Percentiles rank a stretch among this genome's conserved stretches.
Evolutionary conservation across 169 alveolate species (phyloP).

Genomic region (Amoebophrya sp.): DNA sequence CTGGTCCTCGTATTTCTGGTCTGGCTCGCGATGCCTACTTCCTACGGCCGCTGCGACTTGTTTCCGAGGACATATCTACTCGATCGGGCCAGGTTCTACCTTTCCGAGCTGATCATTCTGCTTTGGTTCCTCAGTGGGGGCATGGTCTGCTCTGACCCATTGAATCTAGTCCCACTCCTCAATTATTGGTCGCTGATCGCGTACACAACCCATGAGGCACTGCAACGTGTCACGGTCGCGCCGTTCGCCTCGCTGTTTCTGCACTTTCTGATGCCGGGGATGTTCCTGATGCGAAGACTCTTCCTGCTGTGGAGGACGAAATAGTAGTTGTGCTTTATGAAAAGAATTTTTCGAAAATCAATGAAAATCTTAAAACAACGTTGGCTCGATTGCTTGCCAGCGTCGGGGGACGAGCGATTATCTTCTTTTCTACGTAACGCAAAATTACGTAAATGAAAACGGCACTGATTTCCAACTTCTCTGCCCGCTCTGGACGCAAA

Average conservation of each 20-base stretch:
- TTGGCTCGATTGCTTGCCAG: too few relatives aligned
- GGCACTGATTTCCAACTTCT: too few relatives aligned
- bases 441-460: too few relatives aligned
- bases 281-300: neutral
- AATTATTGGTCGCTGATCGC: neutral
- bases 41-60: conserved; percentile 4
- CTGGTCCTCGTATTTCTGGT: neutral
- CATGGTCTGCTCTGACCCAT: neutral
- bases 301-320: too few relatives aligned
- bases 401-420: too few relatives aligned
- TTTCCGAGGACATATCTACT: neutral
- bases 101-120: neutral
- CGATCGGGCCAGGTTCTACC: neutral
- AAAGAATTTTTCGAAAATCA: too few relatives aligned
- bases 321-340: too few relatives aligned
- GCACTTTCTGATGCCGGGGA: neutral
- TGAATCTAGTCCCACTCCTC: neutral
- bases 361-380: too few relatives aligned
- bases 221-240: neutral
- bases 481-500: too few relatives aligned
- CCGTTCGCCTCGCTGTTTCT: neutral
- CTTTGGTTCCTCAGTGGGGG: neutral
- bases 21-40: neutral
- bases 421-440: too few relatives aligned
- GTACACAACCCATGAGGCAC: neutral